phyloP scores from a whole-genome alignment of 1,284 basidiomycete genomes.

The Moniliella sp. region DNA sequence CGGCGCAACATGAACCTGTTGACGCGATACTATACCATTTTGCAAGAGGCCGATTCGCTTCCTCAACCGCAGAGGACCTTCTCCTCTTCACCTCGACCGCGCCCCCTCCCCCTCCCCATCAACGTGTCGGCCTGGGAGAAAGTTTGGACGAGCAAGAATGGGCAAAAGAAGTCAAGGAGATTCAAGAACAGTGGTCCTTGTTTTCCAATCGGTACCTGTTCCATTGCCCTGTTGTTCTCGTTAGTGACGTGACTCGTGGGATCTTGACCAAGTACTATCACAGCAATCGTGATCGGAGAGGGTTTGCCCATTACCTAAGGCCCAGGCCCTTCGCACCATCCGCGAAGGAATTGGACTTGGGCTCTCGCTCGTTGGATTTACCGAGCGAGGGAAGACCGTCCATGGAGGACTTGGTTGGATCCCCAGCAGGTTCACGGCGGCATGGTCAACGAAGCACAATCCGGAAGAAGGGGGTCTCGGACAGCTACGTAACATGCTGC shows the following conservation, averaged over 20 bases:
- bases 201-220: constrained; percentile 75
- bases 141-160: constrained; percentile 65
- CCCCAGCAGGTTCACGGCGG: no score
- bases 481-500: background rate
- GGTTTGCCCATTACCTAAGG: constrained; percentile 72
- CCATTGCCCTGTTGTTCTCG: constrained; percentile 62
- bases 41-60: no score
- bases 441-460: no score
- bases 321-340: constrained; percentile 37
- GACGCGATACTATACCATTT: no score
- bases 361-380: constrained; percentile 73
- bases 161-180: constrained; percentile 62
- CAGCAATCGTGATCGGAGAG: constrained; percentile 50
- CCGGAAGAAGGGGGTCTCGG: background rate
- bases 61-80: no score
- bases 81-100: no score
- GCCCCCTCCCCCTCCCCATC: no score
- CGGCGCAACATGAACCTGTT: no score
- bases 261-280: constrained; percentile 75
- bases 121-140: no score
- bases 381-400: no score
- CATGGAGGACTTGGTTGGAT: no score
- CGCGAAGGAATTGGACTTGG: constrained; percentile 40
- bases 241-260: constrained; percentile 58
- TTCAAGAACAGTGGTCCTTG: constrained; percentile 72